Evolutionary conservation across 345 rosid genomes (phyloP), one percentile per base, ranked within the genome.

Genomic region (Xanthoceras sorbifolium): DNA sequence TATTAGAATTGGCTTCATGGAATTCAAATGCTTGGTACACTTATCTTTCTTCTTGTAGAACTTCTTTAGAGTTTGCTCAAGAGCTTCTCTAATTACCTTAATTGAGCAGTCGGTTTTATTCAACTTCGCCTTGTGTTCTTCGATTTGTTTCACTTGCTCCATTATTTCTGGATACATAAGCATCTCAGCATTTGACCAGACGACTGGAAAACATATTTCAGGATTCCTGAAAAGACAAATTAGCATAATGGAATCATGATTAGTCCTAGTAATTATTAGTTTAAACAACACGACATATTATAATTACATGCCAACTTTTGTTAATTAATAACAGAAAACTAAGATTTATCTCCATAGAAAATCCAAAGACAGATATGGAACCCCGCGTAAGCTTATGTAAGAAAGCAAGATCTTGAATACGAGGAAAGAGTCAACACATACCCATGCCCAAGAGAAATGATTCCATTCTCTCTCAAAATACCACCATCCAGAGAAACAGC

Each of bases 401-500:
- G 12, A 11, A 9, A 7, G 28, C 10, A 2, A 6, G 1, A 29
- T 15, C 25, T 52, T 28, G 18, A 42, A 57, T 57, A 22, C 4
- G 62, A 40, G 50, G 64, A 69, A 70, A 26, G 59, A 46, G 52
- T 23, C 28, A 7, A 14, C 17, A 12, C 78, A 22, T 87, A 92
- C 93, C 91, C 66, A 59, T 31, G 67, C 5, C 90, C 88, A 17
- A 84, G 83, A 57, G 84, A 82, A 25, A 86, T 71, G 6, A 84
- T 38, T n/a, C 87, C 86, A 3, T 87, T 84, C 75, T 76, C 88
- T 76, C 80, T 86, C 11, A 78, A 60, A 7, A 89, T 89, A 32
- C 90, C 86, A 0, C 96, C 97, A 60, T 93, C 96, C 55, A 90
- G 72, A 28, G 96, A 90, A 1, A 91, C 84, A 28, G 86, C 86